Evolutionary conservation across 331 rosid species (phyloP).

Genomic region (Malus hybrid): DNA sequence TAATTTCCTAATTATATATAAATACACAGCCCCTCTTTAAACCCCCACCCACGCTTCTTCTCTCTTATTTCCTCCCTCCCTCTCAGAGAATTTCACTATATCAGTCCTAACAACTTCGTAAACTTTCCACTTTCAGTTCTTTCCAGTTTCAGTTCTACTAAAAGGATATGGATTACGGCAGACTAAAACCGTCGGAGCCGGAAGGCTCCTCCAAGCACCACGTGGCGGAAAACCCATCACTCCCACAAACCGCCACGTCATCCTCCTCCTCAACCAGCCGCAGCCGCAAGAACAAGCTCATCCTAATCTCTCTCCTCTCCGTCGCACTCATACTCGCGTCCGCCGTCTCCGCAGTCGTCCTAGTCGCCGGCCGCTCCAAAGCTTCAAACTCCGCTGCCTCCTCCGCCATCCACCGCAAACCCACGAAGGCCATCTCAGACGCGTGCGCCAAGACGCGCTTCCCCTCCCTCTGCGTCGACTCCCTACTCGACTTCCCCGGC

Average conservation of each 20-base stretch:
- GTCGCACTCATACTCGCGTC: constrained; percentile 42
- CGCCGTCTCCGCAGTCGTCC: constrained; percentile 40
- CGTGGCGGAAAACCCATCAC: constrained; percentile 7
- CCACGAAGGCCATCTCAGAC: constrained; percentile 71
- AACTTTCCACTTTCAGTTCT: background rate
- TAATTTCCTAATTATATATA: background rate
- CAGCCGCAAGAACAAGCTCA: constrained; percentile 19
- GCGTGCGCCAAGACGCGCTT: constrained; percentile 57
- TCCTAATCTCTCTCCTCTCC: constrained; percentile 39
- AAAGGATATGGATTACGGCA: constrained; percentile 44
- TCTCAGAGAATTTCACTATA: background rate
- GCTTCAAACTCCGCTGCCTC: background rate
- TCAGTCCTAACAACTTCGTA: background rate
- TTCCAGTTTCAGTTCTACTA: no score
- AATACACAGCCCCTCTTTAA: background rate
- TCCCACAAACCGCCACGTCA: constrained; percentile 10
- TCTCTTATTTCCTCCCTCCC: background rate
- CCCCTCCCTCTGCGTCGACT: constrained; percentile 55
- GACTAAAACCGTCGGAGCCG: constrained; percentile 21
- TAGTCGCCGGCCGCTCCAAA: constrained; percentile 14
- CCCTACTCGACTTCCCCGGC: constrained; percentile 67
- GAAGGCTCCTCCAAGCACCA: constrained; percentile 2
- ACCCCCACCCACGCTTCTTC: background rate
- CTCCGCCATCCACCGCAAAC: constrained; percentile 22
- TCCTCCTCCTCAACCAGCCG: background rate